A percentile compares a stretch with the other conserved stretches of the same genome.
phyloP scores from a whole-genome alignment of 495 filamentous ascomycete species.

The Corynascus novoguineensis region DNA sequence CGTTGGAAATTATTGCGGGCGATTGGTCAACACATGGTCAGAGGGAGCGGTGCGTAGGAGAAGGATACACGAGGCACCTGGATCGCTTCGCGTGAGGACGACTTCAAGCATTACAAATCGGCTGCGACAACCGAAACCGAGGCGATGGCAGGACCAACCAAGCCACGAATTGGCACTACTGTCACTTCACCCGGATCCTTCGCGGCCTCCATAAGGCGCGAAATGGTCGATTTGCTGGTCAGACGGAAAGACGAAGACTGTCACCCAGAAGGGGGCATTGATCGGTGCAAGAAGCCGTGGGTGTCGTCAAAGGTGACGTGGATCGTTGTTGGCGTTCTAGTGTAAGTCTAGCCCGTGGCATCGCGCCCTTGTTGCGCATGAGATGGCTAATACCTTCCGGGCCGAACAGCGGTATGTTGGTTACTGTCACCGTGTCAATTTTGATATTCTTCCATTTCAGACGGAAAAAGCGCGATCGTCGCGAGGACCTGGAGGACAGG shows the following conservation, averaged over 20 bases:
- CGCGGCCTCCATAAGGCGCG: constrained; percentile 13
- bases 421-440: constrained; percentile 13
- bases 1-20: background rate
- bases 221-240: constrained; percentile 13
- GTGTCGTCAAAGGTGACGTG: constrained; percentile 21
- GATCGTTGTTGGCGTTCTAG: constrained; percentile 22
- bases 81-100: background rate
- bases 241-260: constrained; percentile 19
- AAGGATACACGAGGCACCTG: background rate
- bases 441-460: constrained; percentile 24
- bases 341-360: constrained; percentile 15
- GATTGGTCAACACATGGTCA: background rate
- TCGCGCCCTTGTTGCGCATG: background rate
- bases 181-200: background rate
- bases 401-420: constrained; percentile 17
- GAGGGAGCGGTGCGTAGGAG: background rate
- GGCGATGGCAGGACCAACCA: constrained; percentile 10
- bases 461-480: constrained; percentile 21
- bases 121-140: background rate
- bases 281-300: constrained; percentile 30
- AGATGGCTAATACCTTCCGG: background rate
- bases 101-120: background rate
- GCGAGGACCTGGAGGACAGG: constrained; percentile 24
- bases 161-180: background rate
- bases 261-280: constrained; percentile 7